Evolutionary conservation across 2,329 filamentous ascomycete species (phyloP), one percentile per base, ranked within the genome.

Genomic region (Trichoderma harzianum): DNA sequence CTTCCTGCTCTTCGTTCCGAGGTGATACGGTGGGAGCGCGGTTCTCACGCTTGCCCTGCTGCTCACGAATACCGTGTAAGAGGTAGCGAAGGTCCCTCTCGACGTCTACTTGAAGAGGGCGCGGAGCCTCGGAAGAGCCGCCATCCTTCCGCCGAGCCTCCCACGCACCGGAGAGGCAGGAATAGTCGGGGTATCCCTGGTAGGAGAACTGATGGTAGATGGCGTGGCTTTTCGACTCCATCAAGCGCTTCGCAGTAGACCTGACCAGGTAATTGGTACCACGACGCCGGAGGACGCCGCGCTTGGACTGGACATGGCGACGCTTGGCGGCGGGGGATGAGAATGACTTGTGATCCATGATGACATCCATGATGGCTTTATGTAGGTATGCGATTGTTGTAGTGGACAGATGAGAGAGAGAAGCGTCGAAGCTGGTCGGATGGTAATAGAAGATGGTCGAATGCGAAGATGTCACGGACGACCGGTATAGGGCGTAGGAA

Each of bases 241-340:
- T 60, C 57, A 73, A 28, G 51, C 72, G 72, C 43, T 72, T 72
- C 57, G 69, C 69, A 6, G 76, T 76, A 60, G 77, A 78, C 69
- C 79, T 80, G 70, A 81, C 73, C 34, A 79, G 74, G 69, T 80
- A 77, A 66, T 78, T 79, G 66, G 74, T 72, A 6, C 76, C 76
- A 26, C 73, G 76, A 18, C 76, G 74, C 11, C 61, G 63, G 30
- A 72, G 32, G 28, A 71, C 63, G 11, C 61, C 64, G 57, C 70
- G 74, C 58, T 72, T 73, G 72, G 66, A 58, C 24, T 57, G 73
- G 36, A 63, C 11, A 30, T 72, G 68, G 57, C 64, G 64, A n/a
- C 36, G 60, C 67, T 72, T 63, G 51, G 43, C 26, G 55, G 62
- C 60, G n/a, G 67, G 32, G n/a, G 58, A 58, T 28, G 60, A 24